Evolutionary conservation across 768 basidiomycete species (phyloP).

Genomic region (Artomyces pyxidatus): DNA sequence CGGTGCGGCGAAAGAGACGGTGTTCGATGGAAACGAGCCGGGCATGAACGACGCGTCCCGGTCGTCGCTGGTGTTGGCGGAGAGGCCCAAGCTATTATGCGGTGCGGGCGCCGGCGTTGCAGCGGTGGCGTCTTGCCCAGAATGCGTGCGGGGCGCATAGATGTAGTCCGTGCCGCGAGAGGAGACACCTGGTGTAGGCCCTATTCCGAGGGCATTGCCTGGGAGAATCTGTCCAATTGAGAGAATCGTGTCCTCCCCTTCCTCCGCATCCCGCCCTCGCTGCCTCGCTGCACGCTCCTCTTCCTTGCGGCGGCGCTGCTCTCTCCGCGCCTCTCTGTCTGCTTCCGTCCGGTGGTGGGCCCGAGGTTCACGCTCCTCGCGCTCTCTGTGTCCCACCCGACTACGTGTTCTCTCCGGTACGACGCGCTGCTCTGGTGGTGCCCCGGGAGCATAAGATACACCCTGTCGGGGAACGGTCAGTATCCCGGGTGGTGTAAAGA

Average conservation of each 20-base stretch:
- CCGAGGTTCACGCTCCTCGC: no score
- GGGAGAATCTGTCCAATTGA: background rate
- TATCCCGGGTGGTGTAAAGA: no score
- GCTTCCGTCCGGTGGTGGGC: background rate
- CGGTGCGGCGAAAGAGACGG: no score
- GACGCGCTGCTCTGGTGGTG: slow-evolving; percentile 8
- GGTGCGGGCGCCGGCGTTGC: background rate
- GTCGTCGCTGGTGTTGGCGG: background rate
- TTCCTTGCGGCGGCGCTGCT: background rate
- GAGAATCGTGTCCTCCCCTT: background rate
- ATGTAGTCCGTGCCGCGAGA: background rate
- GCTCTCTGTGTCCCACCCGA: background rate
- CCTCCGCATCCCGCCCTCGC: background rate
- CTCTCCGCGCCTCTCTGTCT: background rate
- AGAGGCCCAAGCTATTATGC: slow-evolving; percentile 12
- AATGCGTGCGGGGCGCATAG: slow-evolving; percentile 6
- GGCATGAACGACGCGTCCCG: slow-evolving; percentile 7
- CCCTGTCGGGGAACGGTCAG: no score
- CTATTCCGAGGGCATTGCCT: background rate
- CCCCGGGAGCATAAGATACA: slow-evolving; percentile 10
- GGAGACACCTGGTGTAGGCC: background rate
- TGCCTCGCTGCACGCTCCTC: no score
- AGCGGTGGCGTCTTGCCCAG: slow-evolving; percentile 5
- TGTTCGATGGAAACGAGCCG: slow-evolving; percentile 5
- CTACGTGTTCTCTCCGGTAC: background rate